Evolutionary conservation across 441 rosid species (phyloP).

Genomic region (Rhodomyrtus psidioides): DNA sequence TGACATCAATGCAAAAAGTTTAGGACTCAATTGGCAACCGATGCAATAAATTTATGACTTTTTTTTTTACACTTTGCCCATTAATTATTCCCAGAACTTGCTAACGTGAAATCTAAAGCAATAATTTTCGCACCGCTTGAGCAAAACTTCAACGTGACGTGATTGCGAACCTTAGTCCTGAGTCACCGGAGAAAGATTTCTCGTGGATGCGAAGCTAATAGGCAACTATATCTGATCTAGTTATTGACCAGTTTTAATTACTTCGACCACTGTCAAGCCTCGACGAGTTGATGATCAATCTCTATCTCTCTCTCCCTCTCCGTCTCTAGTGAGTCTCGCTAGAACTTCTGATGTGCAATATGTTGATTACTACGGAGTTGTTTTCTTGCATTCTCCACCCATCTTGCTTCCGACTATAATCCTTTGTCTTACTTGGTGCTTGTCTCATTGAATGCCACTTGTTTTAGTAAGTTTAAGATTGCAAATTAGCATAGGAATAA

Average conservation of each 20-base stretch:
- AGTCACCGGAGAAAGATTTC: neutral
- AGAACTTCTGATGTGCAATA: neutral
- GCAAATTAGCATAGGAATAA: neutral
- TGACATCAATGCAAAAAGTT: no score
- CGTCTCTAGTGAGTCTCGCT: neutral
- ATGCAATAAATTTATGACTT: no score
- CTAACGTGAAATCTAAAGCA: neutral
- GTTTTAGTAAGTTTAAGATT: neutral
- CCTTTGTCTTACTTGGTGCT: no score
- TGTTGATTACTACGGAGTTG: neutral
- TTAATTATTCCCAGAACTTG: neutral
- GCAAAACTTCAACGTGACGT: neutral
- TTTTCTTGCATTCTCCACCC: neutral
- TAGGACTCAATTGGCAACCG: no score
- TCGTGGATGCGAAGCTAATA: rapidly evolving
- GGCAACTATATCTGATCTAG: neutral
- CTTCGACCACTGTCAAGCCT: no score
- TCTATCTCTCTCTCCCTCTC: neutral
- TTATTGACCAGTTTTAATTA: neutral
- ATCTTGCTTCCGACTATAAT: neutral
- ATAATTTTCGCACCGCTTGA: neutral
- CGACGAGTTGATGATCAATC: neutral
- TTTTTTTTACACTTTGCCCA: no score
- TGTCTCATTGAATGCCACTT: neutral
- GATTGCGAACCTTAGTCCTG: rapidly evolving